Conservation (phyloP, 2,329 filamentous ascomycete genomes). For the Madurella fahalii region DNA sequence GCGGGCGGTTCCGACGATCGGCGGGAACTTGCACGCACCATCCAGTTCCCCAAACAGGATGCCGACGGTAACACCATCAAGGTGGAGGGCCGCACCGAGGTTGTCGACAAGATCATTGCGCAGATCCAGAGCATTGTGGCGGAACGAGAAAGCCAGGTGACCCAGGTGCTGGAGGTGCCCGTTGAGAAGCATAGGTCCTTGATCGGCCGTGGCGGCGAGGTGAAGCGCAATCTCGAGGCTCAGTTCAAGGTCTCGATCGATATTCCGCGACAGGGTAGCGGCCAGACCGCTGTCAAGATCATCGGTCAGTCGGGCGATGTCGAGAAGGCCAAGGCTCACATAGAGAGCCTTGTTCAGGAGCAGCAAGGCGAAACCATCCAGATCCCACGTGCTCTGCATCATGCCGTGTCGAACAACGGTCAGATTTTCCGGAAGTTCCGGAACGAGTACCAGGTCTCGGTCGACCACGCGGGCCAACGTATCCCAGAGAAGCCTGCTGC, state of each 20-base stretch:
- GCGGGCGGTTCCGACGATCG: constrained; percentile 88
- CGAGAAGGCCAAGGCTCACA: constrained; percentile 81
- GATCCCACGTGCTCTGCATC: constrained; percentile 78
- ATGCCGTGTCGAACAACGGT: constrained; percentile 80
- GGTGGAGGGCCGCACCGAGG: constrained; percentile 74
- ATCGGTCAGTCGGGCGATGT: constrained; percentile 75
- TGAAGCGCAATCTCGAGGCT: constrained; percentile 77
- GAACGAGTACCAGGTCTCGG: constrained; percentile 80
- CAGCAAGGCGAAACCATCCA: constrained; percentile 84
- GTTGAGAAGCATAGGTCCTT: constrained; percentile 85
- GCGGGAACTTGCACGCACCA: constrained; percentile 77
- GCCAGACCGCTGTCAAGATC: constrained; percentile 81
- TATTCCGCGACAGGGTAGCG: constrained; percentile 83
- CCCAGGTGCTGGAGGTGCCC: constrained; percentile 74
- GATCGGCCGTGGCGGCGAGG: constrained; percentile 88
- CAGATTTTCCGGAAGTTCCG: constrained; percentile 89
- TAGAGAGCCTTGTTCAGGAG: constrained; percentile 72
- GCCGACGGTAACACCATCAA: constrained; percentile 78
- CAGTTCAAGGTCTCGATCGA: constrained; percentile 85
- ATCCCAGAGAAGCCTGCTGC: constrained; percentile 65
- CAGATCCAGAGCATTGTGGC: constrained; percentile 76
- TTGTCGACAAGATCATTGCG: constrained; percentile 85
- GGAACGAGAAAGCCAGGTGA: constrained; percentile 80
- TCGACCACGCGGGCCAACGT: constrained; percentile 82
- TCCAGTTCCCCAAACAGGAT: constrained; percentile 91